phyloP scores from a whole-genome alignment of 352 stramenopile genomes.

The Globisporangium rhizosaccharum region DNA sequence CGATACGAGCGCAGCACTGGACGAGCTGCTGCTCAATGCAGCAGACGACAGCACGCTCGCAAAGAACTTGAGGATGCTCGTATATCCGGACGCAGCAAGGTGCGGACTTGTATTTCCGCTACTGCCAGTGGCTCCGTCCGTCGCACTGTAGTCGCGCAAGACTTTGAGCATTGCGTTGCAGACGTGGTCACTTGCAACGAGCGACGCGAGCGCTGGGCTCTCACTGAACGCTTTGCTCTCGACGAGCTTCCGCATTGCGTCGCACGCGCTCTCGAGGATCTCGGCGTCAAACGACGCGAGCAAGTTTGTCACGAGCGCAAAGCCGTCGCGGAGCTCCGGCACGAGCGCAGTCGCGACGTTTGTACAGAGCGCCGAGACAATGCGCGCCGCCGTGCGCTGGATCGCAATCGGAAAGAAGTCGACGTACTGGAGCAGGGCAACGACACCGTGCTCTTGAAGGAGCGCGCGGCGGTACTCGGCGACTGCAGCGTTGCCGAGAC shows the following conservation, averaged over 20 bases:
- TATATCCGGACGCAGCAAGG: conserved; percentile 25
- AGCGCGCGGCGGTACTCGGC: conserved; percentile 37
- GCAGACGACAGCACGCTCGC: conserved; percentile 25
- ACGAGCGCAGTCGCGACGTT: conserved; percentile 27
- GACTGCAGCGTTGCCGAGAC: background rate
- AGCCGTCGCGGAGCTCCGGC: conserved; percentile 24
- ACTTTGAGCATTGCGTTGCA: conserved; percentile 28
- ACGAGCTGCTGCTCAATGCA: background rate
- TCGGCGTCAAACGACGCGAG: conserved; percentile 47
- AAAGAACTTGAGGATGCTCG: conserved; percentile 41
- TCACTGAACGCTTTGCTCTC: conserved; percentile 37
- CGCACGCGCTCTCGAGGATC: conserved; percentile 49
- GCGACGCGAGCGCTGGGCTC: conserved; percentile 25
- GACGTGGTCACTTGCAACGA: conserved; percentile 39
- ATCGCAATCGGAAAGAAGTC: conserved; percentile 80
- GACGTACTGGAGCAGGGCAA: conserved; percentile 70
- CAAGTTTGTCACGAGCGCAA: conserved; percentile 44
- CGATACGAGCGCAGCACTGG: conserved; percentile 8
- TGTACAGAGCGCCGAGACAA: conserved; percentile 48
- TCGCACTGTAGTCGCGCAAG: conserved; percentile 12
- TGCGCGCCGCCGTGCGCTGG: conserved; percentile 49
- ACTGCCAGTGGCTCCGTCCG: conserved; percentile 2
- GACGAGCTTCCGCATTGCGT: conserved; percentile 39
- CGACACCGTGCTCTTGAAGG: conserved; percentile 54
- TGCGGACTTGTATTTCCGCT: background rate